phyloP scores from a whole-genome alignment of 345 rosid genomes.

The Camelina neglecta region DNA sequence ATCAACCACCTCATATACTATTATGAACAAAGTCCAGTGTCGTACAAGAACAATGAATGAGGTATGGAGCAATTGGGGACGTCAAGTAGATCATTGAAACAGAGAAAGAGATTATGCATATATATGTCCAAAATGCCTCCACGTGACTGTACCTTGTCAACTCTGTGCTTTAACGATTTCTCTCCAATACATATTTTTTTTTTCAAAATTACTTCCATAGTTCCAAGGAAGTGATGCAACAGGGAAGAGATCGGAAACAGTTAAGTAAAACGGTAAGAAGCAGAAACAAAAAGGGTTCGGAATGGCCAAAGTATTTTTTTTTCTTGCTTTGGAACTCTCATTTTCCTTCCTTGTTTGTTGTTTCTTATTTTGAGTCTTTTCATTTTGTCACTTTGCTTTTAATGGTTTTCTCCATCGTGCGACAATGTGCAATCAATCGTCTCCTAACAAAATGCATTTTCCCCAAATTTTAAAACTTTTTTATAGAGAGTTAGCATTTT shows the following conservation, averaged over 20 bases:
- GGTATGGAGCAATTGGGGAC: slow-evolving; percentile 38
- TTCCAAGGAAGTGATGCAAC: slow-evolving; percentile 34
- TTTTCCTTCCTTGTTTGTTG: slow-evolving; percentile 22
- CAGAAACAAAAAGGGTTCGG: slow-evolving; percentile 37
- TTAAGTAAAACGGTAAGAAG: slow-evolving; percentile 40
- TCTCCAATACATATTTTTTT: not conserved
- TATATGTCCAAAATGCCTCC: slow-evolving; percentile 35
- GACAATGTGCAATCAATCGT: slow-evolving; percentile 34
- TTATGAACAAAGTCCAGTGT: slow-evolving; percentile 31
- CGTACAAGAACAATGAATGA: slow-evolving; percentile 40
- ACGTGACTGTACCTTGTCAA: slow-evolving; percentile 41
- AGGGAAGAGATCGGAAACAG: slow-evolving; percentile 34
- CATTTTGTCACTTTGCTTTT: slow-evolving; percentile 35
- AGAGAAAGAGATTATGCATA: slow-evolving; percentile 13
- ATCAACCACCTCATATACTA: slow-evolving; percentile 11
- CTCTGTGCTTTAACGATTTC: slow-evolving; percentile 33
- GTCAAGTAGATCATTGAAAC: slow-evolving; percentile 28
- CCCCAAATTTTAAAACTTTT: not conserved
- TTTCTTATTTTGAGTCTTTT: slow-evolving; percentile 22
- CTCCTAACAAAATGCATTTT: slow-evolving; percentile 3
- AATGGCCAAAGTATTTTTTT: slow-evolving; percentile 25
- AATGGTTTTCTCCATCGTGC: slow-evolving; percentile 28
- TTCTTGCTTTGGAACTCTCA: slow-evolving; percentile 43
- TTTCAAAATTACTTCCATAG: slow-evolving; percentile 6
- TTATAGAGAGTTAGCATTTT: not conserved